Conservation (phyloP, 768 basidiomycete genomes). For the Termitomyces eurrhizus region DNA sequence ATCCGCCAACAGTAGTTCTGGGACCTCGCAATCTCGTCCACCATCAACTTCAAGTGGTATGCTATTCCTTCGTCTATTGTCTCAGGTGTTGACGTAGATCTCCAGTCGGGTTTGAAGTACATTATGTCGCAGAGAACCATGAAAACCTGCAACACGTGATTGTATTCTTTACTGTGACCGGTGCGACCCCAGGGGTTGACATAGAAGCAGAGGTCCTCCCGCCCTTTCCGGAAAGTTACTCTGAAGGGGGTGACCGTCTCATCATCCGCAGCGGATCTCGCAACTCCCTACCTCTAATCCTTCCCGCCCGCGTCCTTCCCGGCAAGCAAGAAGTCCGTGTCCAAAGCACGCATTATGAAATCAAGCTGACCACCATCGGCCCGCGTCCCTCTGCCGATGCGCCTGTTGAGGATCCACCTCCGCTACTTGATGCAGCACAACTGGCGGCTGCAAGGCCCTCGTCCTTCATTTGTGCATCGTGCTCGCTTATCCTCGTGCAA, state of each 20-base stretch:
- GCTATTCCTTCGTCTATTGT: not conserved
- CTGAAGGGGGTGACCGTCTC: slow-evolving; percentile 49
- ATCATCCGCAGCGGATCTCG: slow-evolving; percentile 57
- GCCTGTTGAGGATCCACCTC: slow-evolving; percentile 27
- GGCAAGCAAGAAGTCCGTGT: slow-evolving; percentile 59
- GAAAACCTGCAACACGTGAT: slow-evolving; percentile 80
- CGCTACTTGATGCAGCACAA: slow-evolving; percentile 69
- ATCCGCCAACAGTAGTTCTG: slow-evolving; percentile 3
- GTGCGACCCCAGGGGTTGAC: slow-evolving; percentile 43
- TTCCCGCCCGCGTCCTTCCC: slow-evolving; percentile 52
- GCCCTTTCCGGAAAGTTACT: slow-evolving; percentile 33
- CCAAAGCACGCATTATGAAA: slow-evolving; percentile 61
- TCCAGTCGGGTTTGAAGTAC: slow-evolving; percentile 38
- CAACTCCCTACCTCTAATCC: slow-evolving; percentile 52
- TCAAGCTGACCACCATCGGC: slow-evolving; percentile 53
- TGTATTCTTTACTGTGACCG: slow-evolving; percentile 63
- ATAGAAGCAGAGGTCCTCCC: slow-evolving; percentile 67
- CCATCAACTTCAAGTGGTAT: slow-evolving; percentile 18
- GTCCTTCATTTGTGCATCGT: slow-evolving; percentile 74
- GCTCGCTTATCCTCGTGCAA: slow-evolving; percentile 72
- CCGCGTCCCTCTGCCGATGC: slow-evolving; percentile 19
- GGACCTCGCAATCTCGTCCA: slow-evolving; percentile 16
- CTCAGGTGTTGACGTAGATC: slow-evolving; percentile 1
- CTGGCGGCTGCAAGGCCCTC: slow-evolving; percentile 52
- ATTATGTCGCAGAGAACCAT: slow-evolving; percentile 72